Conservation (phyloP, 306 rosid species). For the Abrus precatorius region DNA sequence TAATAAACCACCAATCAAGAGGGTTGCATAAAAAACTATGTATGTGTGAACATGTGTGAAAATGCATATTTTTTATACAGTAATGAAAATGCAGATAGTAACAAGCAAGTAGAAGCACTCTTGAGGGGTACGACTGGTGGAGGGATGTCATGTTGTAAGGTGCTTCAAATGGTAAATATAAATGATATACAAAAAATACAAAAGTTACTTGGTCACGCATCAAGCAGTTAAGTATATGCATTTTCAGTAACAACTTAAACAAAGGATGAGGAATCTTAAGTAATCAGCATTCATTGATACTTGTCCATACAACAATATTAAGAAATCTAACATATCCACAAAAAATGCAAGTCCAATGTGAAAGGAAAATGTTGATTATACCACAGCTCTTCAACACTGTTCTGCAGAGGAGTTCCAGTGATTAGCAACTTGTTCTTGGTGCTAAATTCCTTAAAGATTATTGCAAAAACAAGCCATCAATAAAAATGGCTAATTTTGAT, state of each 20-base stretch:
- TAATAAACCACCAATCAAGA: slow-evolving; percentile 30
- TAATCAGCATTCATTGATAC: not conserved
- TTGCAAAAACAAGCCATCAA: slow-evolving; percentile 33
- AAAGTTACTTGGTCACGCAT: slow-evolving; percentile 10
- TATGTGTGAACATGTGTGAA: not conserved
- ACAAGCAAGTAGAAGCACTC: slow-evolving; percentile 34
- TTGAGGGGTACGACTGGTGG: not conserved
- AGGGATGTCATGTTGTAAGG: not conserved
- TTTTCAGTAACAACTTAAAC: not conserved
- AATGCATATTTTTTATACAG: slow-evolving; percentile 7
- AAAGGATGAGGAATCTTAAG: slow-evolving; percentile 19
- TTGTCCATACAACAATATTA: slow-evolving; percentile 7
- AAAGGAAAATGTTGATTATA: slow-evolving; percentile 50
- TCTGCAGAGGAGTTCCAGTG: slow-evolving; percentile 98
- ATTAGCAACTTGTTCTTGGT: slow-evolving; percentile 98
- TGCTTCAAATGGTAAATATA: slow-evolving; percentile 11
- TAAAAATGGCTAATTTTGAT: slow-evolving; percentile 10
- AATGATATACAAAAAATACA: slow-evolving; percentile 1
- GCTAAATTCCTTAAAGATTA: slow-evolving; percentile 87
- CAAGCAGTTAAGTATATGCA: slow-evolving; percentile 37
- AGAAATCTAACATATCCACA: slow-evolving; percentile 19
- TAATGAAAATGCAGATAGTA: slow-evolving; percentile 17
- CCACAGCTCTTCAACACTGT: slow-evolving; percentile 99
- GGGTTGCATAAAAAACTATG: not conserved
- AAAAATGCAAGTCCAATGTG: slow-evolving; percentile 20